These are phyloP conservation scores for Wickerhamiella azymoides DNA, from an alignment of 805 yeast species.

Conservation along the genomic window DNA sequence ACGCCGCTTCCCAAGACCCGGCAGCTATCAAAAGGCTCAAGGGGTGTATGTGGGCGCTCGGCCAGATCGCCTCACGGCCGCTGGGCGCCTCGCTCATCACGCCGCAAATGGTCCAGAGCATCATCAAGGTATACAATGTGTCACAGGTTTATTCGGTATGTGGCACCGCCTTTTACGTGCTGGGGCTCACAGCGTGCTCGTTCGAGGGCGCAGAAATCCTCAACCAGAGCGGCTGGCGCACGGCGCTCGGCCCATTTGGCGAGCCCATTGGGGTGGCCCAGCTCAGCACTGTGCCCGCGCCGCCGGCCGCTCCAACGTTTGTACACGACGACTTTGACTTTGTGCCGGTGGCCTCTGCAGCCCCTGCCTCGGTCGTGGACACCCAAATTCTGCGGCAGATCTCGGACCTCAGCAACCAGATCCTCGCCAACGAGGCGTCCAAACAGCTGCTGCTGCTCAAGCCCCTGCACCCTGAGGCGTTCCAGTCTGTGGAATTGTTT, in stretches of 20 bases:
- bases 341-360: conserved; percentile 15
- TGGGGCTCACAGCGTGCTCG: conserved; percentile 63
- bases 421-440: conserved; percentile 39
- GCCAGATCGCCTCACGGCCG: conserved; percentile 62
- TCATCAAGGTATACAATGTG: conserved; percentile 36
- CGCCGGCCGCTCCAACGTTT: conserved; percentile 18
- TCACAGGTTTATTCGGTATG: conserved; percentile 46
- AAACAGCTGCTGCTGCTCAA: conserved; percentile 44
- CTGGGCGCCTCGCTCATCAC: conserved; percentile 47
- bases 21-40: conserved; percentile 38
- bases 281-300: background rate
- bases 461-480: conserved; percentile 34
- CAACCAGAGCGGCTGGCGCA: conserved; percentile 68
- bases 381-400: conserved; percentile 23
- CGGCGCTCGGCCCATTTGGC: conserved; percentile 26
- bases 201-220: conserved; percentile 70
- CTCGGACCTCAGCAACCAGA: conserved; percentile 43
- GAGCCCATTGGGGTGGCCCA: conserved; percentile 15
- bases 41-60: conserved; percentile 77
- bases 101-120: conserved; percentile 33
- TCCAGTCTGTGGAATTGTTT: conserved; percentile 45
- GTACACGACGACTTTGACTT: conserved; percentile 19
- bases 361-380: conserved; percentile 7
- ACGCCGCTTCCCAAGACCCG: conserved; percentile 21
- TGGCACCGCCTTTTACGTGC: conserved; percentile 62